These are phyloP conservation scores for Cinnamomum chago DNA, from an alignment of 164 flowering plant species.

Conservation along the genomic window DNA sequence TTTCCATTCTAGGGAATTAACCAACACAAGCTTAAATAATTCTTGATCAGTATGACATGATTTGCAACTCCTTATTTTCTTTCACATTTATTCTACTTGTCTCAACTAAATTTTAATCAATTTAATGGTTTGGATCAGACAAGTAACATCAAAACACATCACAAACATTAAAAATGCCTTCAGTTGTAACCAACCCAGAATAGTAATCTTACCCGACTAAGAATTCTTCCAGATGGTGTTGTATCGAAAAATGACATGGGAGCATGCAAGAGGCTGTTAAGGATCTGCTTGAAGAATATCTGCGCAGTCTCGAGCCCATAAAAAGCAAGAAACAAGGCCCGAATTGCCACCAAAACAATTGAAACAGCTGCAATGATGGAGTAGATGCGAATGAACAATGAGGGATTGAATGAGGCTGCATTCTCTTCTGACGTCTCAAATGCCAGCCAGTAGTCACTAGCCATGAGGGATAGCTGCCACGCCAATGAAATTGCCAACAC, in stretches of 20 bases:
- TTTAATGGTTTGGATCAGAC: neutral
- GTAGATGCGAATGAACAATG: constrained; percentile 59
- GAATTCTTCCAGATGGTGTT: constrained; percentile 95
- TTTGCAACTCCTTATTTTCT: neutral
- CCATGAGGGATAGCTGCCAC: constrained; percentile 79
- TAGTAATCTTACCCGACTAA: constrained; percentile 68
- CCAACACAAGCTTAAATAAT: no score
- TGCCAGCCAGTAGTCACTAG: constrained; percentile 94
- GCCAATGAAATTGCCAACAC: constrained; percentile 43
- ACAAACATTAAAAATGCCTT: neutral
- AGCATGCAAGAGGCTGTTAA: constrained; percentile 79
- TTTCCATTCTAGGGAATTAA: no score
- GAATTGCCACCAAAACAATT: constrained; percentile 33
- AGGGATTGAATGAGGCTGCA: constrained; percentile 47
- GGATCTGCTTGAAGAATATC: constrained; percentile 64
- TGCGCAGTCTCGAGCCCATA: constrained; percentile 85
- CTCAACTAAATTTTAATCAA: neutral
- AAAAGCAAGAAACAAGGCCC: constrained; percentile 48
- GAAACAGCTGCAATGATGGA: constrained; percentile 54
- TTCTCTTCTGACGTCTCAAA: constrained; percentile 70
- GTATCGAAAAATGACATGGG: constrained; percentile 99
- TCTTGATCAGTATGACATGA: neutral
- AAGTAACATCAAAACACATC: neutral
- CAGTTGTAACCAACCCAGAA: neutral
- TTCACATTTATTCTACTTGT: neutral